Conservation (phyloP, 192 early-diverging fungal species). For the Coemansia javaensis region DNA sequence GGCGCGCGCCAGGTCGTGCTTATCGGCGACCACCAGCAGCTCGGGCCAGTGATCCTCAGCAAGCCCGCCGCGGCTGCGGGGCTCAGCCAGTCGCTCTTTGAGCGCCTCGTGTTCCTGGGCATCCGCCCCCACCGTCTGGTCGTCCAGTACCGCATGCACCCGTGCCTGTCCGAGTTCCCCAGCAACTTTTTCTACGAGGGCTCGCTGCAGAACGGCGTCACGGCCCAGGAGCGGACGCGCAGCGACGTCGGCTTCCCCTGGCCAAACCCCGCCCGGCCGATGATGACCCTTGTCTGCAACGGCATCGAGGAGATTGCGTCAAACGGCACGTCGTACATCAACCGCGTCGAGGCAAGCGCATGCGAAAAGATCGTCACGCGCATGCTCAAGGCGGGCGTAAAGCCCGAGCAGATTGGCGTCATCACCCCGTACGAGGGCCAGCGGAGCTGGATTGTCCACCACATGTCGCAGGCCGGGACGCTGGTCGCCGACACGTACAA, state of each 20-base stretch:
- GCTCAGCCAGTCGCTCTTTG: slow-evolving; percentile 92
- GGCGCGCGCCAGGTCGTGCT: slow-evolving; percentile 95
- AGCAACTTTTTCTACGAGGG: slow-evolving; percentile 99
- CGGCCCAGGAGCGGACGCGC: slow-evolving; percentile 81
- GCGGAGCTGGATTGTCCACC: slow-evolving; percentile 87
- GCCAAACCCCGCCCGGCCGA: slow-evolving; percentile 89
- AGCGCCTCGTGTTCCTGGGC: slow-evolving; percentile 88
- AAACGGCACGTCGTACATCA: slow-evolving; percentile 96
- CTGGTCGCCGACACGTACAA: slow-evolving; percentile 93
- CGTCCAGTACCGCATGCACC: slow-evolving; percentile 99
- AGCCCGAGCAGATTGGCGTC: slow-evolving; percentile 90
- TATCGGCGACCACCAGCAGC: slow-evolving; percentile 98
- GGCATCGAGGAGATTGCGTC: slow-evolving; percentile 96
- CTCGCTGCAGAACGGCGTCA: slow-evolving; percentile 94
- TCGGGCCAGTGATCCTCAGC: slow-evolving; percentile 97
- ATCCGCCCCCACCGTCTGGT: slow-evolving; percentile 91
- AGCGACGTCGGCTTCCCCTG: slow-evolving; percentile 92
- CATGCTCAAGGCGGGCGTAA: slow-evolving; percentile 81
- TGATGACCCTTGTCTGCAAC: slow-evolving; percentile 91
- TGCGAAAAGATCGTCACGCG: slow-evolving; percentile 96
- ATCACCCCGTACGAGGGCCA: slow-evolving; percentile 99
- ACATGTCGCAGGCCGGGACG: slow-evolving; percentile 92
- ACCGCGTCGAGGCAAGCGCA: slow-evolving; percentile 93
- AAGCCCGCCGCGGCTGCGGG: slow-evolving; percentile 95
- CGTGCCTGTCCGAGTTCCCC: slow-evolving; percentile 96